phyloP scores from a whole-genome alignment of 345 rosid genomes.

The Crucihimalaya himalaica region DNA sequence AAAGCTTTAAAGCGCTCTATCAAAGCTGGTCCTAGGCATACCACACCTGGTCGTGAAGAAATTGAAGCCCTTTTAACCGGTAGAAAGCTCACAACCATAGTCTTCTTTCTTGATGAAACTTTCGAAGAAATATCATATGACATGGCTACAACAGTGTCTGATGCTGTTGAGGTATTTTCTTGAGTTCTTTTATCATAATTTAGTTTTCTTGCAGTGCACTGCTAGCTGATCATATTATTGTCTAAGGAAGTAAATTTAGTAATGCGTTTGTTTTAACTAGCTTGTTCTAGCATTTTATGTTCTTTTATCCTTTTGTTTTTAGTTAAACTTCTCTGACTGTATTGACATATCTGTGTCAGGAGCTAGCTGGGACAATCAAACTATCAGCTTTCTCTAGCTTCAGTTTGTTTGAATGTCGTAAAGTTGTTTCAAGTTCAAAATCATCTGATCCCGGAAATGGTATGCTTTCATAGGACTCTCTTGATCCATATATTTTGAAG shows the following conservation, averaged over 20 bases:
- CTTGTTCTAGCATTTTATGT: conserved; percentile 2
- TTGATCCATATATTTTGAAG: conserved; percentile 4
- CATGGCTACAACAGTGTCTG: conserved; percentile 93
- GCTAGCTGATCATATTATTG: conserved; percentile 4
- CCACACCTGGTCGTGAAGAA: conserved; percentile 92
- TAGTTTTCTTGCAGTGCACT: conserved; percentile 2
- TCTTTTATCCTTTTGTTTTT: conserved; percentile 16
- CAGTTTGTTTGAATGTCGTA: conserved; percentile 93
- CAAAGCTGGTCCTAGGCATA: conserved; percentile 92
- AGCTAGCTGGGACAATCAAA: conserved; percentile 93
- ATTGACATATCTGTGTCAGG: conserved; percentile 51
- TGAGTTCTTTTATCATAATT: neutral
- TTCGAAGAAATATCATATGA: conserved; percentile 97
- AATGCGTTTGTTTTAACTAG: conserved; percentile 7
- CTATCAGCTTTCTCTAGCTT: conserved; percentile 88
- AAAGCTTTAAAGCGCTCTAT: conserved; percentile 90
- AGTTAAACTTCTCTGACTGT: conserved; percentile 11
- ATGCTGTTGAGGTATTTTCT: conserved; percentile 88
- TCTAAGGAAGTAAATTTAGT: neutral
- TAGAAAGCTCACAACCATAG: conserved; percentile 89
- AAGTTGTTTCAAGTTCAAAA: conserved; percentile 90
- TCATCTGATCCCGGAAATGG: conserved; percentile 90
- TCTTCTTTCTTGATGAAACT: conserved; percentile 94
- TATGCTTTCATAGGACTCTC: conserved; percentile 39
- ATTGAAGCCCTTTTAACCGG: conserved; percentile 89